phyloP scores from a whole-genome alignment of 2,329 filamentous ascomycete species.

The Helminthosporium solani region DNA sequence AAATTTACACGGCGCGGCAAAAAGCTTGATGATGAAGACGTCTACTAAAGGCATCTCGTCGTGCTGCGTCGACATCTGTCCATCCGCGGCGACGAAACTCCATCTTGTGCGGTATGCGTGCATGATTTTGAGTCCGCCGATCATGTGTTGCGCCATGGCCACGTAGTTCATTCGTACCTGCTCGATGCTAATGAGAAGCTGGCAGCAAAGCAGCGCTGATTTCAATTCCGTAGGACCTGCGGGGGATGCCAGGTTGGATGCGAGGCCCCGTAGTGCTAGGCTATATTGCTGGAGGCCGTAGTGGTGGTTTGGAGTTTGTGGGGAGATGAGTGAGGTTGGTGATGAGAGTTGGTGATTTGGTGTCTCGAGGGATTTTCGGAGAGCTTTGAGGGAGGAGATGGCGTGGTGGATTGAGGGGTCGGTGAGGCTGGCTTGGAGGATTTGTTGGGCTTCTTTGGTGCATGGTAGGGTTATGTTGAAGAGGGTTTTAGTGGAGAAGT shows the following conservation, averaged over 20 bases:
- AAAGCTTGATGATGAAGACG: slow-evolving; percentile 23
- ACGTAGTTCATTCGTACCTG: slow-evolving; percentile 45
- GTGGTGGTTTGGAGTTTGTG: slow-evolving; percentile 31
- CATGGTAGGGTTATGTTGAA: slow-evolving; percentile 14
- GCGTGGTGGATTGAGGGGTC: slow-evolving; percentile 40
- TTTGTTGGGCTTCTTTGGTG: slow-evolving; percentile 16
- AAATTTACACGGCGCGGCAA: slow-evolving; percentile 22
- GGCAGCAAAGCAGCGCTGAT: slow-evolving; percentile 50
- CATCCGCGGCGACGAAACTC: slow-evolving; percentile 22
- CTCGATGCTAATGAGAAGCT: slow-evolving; percentile 52
- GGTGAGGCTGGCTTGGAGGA: slow-evolving; percentile 18
- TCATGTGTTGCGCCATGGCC: slow-evolving; percentile 48
- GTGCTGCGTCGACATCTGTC: slow-evolving; percentile 37
- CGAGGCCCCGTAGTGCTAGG: slow-evolving; percentile 45
- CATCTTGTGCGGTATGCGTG: slow-evolving; percentile 45
- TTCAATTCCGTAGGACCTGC: slow-evolving; percentile 33
- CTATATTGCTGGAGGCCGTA: slow-evolving; percentile 49
- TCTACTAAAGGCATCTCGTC: slow-evolving; percentile 40
- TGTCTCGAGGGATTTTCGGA: slow-evolving; percentile 45
- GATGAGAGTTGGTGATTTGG: no score
- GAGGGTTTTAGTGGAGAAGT: slow-evolving; percentile 21
- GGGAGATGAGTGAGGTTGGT: slow-evolving; percentile 27
- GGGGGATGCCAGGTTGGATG: slow-evolving; percentile 40
- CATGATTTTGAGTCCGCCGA: slow-evolving; percentile 49
- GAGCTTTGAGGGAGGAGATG: slow-evolving; percentile 28